Evolutionary conservation across 108 stramenopile species (phyloP).

Genomic region (Stephanodiscus triporus): DNA sequence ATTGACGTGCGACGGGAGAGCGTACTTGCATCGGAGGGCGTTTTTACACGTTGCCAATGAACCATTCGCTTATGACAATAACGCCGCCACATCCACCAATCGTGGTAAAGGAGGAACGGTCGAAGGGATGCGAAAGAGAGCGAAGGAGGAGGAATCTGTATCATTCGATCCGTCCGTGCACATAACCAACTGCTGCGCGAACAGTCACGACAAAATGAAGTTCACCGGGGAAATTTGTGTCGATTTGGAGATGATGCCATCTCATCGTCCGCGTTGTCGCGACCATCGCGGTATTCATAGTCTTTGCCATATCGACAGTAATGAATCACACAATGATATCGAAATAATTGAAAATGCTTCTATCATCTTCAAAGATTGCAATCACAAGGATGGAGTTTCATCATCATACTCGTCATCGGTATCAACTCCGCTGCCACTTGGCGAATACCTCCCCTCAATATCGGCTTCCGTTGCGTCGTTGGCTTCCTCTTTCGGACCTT

Average conservation of each 20-base stretch:
- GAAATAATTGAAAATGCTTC: not conserved
- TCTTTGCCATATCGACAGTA: not conserved
- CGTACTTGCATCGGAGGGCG: slow-evolving; percentile 72
- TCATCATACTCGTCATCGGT: slow-evolving; percentile 15
- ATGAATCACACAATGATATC: not conserved
- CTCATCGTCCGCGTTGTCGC: not conserved
- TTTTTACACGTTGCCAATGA: slow-evolving; percentile 91
- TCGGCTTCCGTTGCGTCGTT: slow-evolving; percentile 58
- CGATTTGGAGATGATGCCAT: slow-evolving; percentile 40
- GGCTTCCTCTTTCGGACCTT: slow-evolving; percentile 53
- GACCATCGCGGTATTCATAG: not conserved
- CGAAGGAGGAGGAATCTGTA: slow-evolving; percentile 15
- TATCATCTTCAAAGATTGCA: not conserved
- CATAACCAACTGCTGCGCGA: slow-evolving; percentile 90
- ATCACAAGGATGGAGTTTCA: not conserved
- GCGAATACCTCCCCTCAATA: slow-evolving; percentile 72
- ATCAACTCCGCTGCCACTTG: slow-evolving; percentile 49
- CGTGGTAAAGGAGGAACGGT: slow-evolving; percentile 3
- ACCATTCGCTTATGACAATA: slow-evolving; percentile 38
- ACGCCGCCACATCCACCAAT: not conserved
- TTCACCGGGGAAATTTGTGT: slow-evolving; percentile 90
- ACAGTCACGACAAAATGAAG: slow-evolving; percentile 68
- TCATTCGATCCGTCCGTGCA: slow-evolving; percentile 62
- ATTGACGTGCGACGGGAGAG: slow-evolving; percentile 67
- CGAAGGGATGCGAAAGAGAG: not conserved